A percentile compares a stretch with the other conserved stretches of the same genome.
Evolutionary conservation across 352 stramenopile species (phyloP).

Genomic region (Globisporangium camurandrum): DNA sequence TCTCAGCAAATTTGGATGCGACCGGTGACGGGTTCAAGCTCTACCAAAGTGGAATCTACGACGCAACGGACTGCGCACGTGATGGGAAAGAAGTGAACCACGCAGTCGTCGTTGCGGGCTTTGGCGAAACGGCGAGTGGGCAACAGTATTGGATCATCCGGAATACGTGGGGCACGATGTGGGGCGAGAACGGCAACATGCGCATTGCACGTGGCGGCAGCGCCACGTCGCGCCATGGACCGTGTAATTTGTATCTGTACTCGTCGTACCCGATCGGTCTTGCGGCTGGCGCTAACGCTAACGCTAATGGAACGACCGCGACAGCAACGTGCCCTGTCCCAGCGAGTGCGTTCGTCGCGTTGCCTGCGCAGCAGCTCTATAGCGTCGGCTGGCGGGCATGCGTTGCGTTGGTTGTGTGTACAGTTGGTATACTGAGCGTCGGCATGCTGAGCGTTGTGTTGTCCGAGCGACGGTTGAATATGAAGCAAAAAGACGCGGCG

Average conservation of each 20-base stretch:
- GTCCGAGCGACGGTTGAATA: conserved; percentile 37
- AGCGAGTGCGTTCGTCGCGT: conserved; percentile 21
- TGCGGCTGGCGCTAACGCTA: conserved; percentile 8
- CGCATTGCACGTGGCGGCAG: conserved; percentile 42
- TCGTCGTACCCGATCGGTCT: conserved; percentile 65
- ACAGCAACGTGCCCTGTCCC: conserved; percentile 31
- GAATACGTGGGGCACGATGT: conserved; percentile 89
- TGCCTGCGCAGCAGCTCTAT: conserved; percentile 30
- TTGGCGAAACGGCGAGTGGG: conserved; percentile 57
- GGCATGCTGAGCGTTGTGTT: conserved; percentile 37
- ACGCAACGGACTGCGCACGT: conserved; percentile 14
- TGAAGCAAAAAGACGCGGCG: conserved; percentile 28
- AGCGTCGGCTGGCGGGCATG: conserved; percentile 28
- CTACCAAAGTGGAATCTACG: conserved; percentile 27
- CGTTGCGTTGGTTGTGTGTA: conserved; percentile 32
- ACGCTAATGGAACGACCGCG: conserved; percentile 5
- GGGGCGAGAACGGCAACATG: conserved; percentile 80
- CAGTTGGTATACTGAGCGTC: conserved; percentile 18
- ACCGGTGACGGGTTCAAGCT: conserved; percentile 71
- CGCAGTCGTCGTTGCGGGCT: conserved; percentile 82
- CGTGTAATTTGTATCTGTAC: conserved; percentile 74
- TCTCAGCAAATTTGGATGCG: conserved; percentile 76
- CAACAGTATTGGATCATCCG: conserved; percentile 86
- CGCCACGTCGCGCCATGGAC: conserved; percentile 21
- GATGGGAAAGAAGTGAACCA: conserved; percentile 83